Evolutionary conservation across 1,284 basidiomycete genomes (phyloP), one percentile per base, ranked within the genome.

Genomic region (Puccinia triticina): DNA sequence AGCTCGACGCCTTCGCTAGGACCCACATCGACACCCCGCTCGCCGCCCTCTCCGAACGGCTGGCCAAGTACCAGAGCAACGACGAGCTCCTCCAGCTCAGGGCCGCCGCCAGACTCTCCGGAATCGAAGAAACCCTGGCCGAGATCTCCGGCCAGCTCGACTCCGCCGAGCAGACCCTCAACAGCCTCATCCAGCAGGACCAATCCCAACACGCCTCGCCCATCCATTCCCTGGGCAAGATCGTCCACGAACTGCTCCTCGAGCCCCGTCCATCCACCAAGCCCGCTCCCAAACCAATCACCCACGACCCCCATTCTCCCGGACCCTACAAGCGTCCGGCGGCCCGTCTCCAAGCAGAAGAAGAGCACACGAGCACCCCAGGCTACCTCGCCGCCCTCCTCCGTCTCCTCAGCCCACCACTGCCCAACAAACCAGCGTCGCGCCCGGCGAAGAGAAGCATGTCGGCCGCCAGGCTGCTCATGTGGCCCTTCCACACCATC

Each of bases 11-110:
- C 23, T 78, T 78, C 11, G 48, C 53, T 16, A n/a, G 29, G 1
- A 66, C 64, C 21, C 50, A 67, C 37, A 37, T 78, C 21, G 64
- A 78, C 8, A 21, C 18, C 14, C 77, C 77, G 0, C 16, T 78
- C 10, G 48, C 48, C 14, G 50, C 29, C 40, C 64, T 78, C 32
- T 48, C 64, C 14, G 48, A 14, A 1, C 50, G 48, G 40, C 46
- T 78, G 21, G 26, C 46, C n/a, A 72, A 48, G 29, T 72, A 72
- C 50, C 43, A 72, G n/a, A 32, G 2, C 32, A 50, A 72, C 50
- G 46, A 72, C 32, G 46, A 72, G 32, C 71, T 72, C 10, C 34
- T 32, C n/a, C 71, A 72, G 18, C 46, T 72, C 5, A 40, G 50
- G 16, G 46, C 71, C 5, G 71, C 71, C 7, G 46, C 71, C 12